Conservation (phyloP, 768 basidiomycete genomes). For the Phanerochaete sordida region DNA sequence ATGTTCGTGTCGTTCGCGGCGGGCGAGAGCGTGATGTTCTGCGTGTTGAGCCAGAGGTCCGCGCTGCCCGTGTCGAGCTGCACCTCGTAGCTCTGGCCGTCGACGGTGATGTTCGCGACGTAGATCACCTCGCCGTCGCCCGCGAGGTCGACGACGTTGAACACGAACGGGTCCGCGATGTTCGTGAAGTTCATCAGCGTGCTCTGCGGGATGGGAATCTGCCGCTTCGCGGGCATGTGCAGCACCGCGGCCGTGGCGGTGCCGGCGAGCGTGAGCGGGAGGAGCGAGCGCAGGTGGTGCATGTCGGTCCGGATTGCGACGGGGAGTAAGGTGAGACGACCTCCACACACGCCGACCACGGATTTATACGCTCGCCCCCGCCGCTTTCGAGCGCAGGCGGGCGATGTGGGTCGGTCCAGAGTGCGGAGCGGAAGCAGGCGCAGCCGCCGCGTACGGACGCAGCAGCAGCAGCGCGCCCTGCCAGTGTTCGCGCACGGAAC, state of each 20-base stretch:
- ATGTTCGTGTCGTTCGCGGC: slow-evolving; percentile 1
- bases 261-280: neutral
- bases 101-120: slow-evolving; percentile 10
- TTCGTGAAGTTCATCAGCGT: neutral
- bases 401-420: no score
- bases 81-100: slow-evolving; percentile 12
- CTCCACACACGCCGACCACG: no score
- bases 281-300: neutral
- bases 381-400: no score
- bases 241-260: neutral
- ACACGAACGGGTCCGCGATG: slow-evolving; percentile 1
- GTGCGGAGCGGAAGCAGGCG: no score
- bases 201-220: neutral
- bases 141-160: slow-evolving; percentile 4
- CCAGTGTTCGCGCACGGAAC: no score
- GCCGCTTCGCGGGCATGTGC: neutral
- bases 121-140: slow-evolving; percentile 7
- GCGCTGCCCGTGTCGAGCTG: slow-evolving; percentile 14
- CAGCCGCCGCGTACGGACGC: no score
- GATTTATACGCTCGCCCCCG: no score
- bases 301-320: no score
- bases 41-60: slow-evolving; percentile 15
- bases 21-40: slow-evolving; percentile 4
- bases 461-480: no score
- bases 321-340: no score